Base-by-base conservation (phyloP, 2,329 filamentous ascomycete species). In the Cucurbitaria berberidis region DNA sequence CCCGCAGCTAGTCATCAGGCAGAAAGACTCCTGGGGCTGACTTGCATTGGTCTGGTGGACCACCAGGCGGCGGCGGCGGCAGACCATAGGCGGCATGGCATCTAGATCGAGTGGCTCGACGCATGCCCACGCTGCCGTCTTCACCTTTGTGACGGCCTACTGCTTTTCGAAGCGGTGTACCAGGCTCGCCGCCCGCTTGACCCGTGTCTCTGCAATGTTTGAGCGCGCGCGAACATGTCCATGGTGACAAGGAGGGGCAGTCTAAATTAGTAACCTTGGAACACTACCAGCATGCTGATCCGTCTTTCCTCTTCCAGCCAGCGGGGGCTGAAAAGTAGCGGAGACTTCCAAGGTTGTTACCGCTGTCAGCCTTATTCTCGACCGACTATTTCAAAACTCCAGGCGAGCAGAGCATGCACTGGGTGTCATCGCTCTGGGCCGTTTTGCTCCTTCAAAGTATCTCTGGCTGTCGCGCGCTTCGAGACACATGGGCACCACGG, bases 1-100 rank as follows among this genome's bases (percentile, higher is more conserved):
- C 53, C 59, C 56, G 62, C 59, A 62, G 64, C 64, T 68, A 68
- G 63, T 68, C 63, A 65, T 65, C 64, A 68, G 64, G 63, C 62
- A 66, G 60, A 58, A n/a, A n/a, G 58, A 52, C 58, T 52, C 58
- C 47, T 57, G 57, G 62, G 63, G 60, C 57, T 59, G 59, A 62
- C 53, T 55, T 53, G 58, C 58, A 50, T 51, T 48, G 54, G 62
- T 68, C 65, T 63, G 59, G 50, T 66, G 63, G 48, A 62, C 64
- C 49, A 35, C 26, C 30, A 34, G 11, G 46, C 45, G 42, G n/a
- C n/a, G n/a, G n/a, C n/a, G n/a, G n/a, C n/a, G n/a, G n/a, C n/a
- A n/a, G n/a, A n/a, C n/a, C n/a, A n/a, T n/a, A n/a, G 51, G 24
- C 26, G 40, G 30, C 45, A 41, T 53, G 52, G 48, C 52, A 49